These are phyloP conservation scores for Digitaria exilis DNA, from an alignment of 202 grass and related monocot genomes.

Conservation along the genomic window DNA sequence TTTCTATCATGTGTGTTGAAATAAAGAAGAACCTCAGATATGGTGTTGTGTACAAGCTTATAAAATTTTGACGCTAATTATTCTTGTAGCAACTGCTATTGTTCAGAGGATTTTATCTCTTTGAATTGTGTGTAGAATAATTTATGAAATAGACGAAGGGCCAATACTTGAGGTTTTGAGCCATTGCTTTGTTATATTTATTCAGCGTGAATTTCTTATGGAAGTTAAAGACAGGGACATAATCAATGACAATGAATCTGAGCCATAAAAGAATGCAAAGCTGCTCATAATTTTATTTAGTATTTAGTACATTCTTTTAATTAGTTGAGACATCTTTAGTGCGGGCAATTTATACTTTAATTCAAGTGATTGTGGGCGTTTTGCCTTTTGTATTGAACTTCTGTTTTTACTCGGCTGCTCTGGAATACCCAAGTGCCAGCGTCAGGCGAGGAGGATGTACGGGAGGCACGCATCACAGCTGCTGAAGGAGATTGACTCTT, in stretches of 20 bases:
- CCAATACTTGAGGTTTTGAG: not conserved
- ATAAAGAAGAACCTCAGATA: not conserved
- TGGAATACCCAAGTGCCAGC: not conserved
- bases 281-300: not conserved
- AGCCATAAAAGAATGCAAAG: not conserved
- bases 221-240: not conserved
- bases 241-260: not conserved
- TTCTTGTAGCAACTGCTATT: not conserved
- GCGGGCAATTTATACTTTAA: not conserved
- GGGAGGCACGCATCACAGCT: slow-evolving; percentile 73
- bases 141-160: not conserved
- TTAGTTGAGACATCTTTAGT: not conserved
- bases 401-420: not conserved
- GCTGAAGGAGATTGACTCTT: slow-evolving; percentile 72
- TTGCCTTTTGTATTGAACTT: not conserved
- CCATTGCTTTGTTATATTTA: not conserved
- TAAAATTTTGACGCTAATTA: not conserved
- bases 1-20: not conserved
- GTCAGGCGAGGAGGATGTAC: slow-evolving; percentile 54
- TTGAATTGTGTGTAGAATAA: not conserved
- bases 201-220: not conserved
- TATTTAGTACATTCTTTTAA: not conserved
- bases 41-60: not conserved
- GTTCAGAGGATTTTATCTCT: not conserved
- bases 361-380: not conserved